phyloP scores from a whole-genome alignment of 768 basidiomycete genomes.

The Boletellus sp. region DNA sequence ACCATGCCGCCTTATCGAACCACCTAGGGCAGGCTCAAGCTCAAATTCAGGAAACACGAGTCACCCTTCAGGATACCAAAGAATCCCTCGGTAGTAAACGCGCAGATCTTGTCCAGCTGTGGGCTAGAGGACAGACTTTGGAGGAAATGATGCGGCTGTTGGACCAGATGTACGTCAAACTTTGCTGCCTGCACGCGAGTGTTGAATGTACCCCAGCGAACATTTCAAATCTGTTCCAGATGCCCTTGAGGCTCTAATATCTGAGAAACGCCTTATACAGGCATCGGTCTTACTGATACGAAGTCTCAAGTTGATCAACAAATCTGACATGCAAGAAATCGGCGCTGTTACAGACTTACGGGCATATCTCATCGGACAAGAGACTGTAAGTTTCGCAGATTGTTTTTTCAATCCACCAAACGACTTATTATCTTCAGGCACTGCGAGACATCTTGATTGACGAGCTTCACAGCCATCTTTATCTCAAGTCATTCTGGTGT shows the following conservation, averaged over 20 bases:
- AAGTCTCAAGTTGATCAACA: slow-evolving; percentile 87
- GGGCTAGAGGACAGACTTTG: slow-evolving; percentile 84
- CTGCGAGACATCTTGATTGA: slow-evolving; percentile 91
- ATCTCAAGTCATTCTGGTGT: slow-evolving; percentile 95
- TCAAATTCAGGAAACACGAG: slow-evolving; percentile 69
- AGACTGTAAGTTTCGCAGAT: slow-evolving; percentile 55
- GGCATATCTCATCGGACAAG: slow-evolving; percentile 80
- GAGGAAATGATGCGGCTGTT: slow-evolving; percentile 95
- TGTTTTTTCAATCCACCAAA: not conserved
- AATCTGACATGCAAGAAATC: slow-evolving; percentile 89
- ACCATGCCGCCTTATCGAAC: slow-evolving; percentile 74
- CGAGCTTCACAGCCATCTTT: slow-evolving; percentile 95
- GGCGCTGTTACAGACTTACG: slow-evolving; percentile 91
- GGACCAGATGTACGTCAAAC: slow-evolving; percentile 78
- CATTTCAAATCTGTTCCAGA: slow-evolving; percentile 89
- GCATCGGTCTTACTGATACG: slow-evolving; percentile 84
- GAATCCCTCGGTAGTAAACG: slow-evolving; percentile 77
- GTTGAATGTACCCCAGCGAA: slow-evolving; percentile 53
- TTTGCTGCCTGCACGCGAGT: slow-evolving; percentile 6
- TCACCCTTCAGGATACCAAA: slow-evolving; percentile 71
- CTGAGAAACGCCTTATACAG: slow-evolving; percentile 89
- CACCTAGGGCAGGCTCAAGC: slow-evolving; percentile 71
- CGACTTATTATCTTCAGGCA: slow-evolving; percentile 48
- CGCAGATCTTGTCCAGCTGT: slow-evolving; percentile 85
- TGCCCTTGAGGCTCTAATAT: slow-evolving; percentile 86